Evolutionary conservation across 1,139 yeast species (phyloP).

Genomic region (Casaregolazyma lundiana): DNA sequence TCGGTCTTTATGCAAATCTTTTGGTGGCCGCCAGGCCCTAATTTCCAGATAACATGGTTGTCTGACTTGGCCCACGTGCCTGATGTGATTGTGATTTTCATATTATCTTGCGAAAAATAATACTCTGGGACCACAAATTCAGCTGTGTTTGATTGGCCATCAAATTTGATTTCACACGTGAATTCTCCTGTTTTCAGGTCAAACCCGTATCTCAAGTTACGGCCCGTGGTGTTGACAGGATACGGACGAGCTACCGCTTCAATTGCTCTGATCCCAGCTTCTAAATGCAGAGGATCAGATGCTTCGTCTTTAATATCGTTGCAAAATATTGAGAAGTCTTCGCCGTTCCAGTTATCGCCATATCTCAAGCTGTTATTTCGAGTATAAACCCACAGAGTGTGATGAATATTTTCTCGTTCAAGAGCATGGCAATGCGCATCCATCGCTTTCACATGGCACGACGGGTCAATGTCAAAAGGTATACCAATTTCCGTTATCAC

Average conservation of each 20-base stretch:
- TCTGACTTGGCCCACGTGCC: slow-evolving; percentile 47
- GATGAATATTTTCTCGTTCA: slow-evolving; percentile 66
- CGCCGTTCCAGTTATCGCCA: slow-evolving; percentile 94
- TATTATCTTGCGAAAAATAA: slow-evolving; percentile 17
- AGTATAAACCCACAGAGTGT: slow-evolving; percentile 84
- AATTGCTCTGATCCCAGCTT: slow-evolving; percentile 28
- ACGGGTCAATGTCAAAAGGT: slow-evolving; percentile 88
- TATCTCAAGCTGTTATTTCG: slow-evolving; percentile 65
- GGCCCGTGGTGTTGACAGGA: slow-evolving; percentile 32
- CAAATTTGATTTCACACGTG: slow-evolving; percentile 22
- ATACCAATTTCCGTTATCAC: slow-evolving; percentile 93
- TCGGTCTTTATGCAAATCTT: slow-evolving; percentile 26
- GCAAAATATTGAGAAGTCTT: slow-evolving; percentile 86
- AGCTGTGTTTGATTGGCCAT: not conserved
- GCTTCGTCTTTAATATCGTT: slow-evolving; percentile 45
- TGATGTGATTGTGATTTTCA: slow-evolving; percentile 47
- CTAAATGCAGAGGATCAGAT: not conserved
- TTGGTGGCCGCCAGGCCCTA: slow-evolving; percentile 36
- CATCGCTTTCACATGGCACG: slow-evolving; percentile 64
- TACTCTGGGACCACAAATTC: slow-evolving; percentile 5
- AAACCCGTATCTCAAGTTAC: slow-evolving; percentile 25
- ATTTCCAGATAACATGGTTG: slow-evolving; percentile 21
- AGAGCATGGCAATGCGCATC: slow-evolving; percentile 79
- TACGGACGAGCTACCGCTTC: slow-evolving; percentile 36
- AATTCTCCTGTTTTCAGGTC: slow-evolving; percentile 29